Conservation (phyloP, 305 asterid species). For the Fraxinus dipetala region DNA sequence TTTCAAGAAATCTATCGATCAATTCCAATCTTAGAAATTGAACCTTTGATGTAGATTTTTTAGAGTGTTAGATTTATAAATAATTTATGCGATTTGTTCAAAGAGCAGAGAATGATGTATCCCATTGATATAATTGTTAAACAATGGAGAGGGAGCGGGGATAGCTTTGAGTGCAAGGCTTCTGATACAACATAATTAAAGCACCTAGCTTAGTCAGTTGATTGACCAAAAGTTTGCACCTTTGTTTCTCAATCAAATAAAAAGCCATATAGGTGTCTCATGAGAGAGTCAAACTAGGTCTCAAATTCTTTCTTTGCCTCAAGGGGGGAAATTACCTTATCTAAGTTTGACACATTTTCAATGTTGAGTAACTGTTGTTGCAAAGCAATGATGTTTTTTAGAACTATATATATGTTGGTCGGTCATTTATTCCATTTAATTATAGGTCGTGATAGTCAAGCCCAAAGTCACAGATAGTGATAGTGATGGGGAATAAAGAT, state of each 20-base stretch:
- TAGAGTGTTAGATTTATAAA: not conserved
- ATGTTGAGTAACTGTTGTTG: not conserved
- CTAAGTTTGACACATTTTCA: not conserved
- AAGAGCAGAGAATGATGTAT: not conserved
- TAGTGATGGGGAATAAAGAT: not conserved
- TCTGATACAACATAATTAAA: not conserved
- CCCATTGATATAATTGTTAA: not conserved
- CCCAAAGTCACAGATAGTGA: constrained; percentile 79
- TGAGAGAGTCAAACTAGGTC: not conserved
- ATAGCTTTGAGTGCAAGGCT: not conserved
- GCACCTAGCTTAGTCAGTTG: not conserved
- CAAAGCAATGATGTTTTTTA: not conserved
- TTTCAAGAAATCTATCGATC: too few relatives aligned
- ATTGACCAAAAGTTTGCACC: not conserved
- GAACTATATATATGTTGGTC: constrained; percentile 4
- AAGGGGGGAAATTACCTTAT: not conserved
- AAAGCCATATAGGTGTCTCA: not conserved
- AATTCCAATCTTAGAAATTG: not conserved
- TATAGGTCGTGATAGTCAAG: constrained; percentile 44
- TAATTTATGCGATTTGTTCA: not conserved
- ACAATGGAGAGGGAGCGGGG: not conserved
- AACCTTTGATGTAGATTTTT: constrained; percentile 3
- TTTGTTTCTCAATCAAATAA: not conserved
- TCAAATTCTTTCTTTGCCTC: not conserved
- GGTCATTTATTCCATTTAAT: constrained; percentile 22